Percentiles rank a stretch among this genome's conserved stretches.
Conservation (phyloP, 371 early-diverging fungal species). For the Mortierella sp. region DNA sequence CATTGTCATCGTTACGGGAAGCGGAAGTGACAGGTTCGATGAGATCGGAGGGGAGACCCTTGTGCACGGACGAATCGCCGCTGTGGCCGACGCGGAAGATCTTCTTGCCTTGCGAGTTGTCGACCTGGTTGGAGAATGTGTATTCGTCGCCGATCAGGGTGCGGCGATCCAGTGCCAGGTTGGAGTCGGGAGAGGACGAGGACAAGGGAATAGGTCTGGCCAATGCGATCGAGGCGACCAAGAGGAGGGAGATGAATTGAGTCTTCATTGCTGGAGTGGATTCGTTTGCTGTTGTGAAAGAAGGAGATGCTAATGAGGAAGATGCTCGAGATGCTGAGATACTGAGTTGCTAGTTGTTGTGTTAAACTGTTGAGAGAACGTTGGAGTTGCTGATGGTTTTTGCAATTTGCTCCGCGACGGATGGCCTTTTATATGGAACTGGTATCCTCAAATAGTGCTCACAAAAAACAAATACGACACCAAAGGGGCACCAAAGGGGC, state of each 20-base stretch:
- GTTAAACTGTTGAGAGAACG: not conserved
- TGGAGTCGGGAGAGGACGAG: not conserved
- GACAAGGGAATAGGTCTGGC: constrained; percentile 7
- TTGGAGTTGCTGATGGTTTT: not conserved
- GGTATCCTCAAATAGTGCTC: not conserved
- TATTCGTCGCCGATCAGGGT: constrained; percentile 29
- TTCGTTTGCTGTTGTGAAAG: not conserved
- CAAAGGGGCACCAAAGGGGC: not conserved
- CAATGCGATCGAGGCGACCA: constrained; percentile 16
- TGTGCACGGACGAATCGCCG: constrained; percentile 25
- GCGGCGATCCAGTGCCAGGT: constrained; percentile 18
- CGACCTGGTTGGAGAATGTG: constrained; percentile 23
- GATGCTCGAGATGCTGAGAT: not conserved
- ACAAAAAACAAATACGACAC: not conserved
- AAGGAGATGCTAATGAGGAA: not conserved
- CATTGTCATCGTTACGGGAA: not conserved
- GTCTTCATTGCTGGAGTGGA: constrained; percentile 14
- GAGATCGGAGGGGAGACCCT: constrained; percentile 23
- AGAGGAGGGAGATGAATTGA: constrained; percentile 24
- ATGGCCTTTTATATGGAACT: not conserved
- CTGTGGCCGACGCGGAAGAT: constrained; percentile 23
- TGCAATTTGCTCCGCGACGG: not conserved
- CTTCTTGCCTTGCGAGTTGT: constrained; percentile 34
- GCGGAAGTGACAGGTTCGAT: not conserved
- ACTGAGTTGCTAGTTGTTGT: not conserved